Base-by-base conservation (phyloP, 192 early-diverging fungal species). In the Coemansia sp. region DNA sequence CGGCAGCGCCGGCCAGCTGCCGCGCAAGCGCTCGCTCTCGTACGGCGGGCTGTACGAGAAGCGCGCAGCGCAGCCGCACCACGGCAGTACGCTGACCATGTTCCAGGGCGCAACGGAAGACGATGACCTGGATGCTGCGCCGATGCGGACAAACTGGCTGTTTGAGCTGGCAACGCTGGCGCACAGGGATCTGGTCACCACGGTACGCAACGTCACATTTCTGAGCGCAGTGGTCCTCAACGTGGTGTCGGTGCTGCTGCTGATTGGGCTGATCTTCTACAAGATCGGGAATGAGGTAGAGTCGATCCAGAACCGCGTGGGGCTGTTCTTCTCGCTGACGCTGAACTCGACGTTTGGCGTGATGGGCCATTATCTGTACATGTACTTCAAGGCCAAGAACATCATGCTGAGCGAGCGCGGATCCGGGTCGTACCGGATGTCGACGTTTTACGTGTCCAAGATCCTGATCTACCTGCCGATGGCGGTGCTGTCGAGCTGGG, bases 371-470 rank as follows among this genome's bases (percentile, higher is more conserved):
- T 77, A 76, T n/a, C 77, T 82, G 21, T 76, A 69, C 41, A 67
- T 79, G n/a, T 85, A 84, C 70, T 79, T 72, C 54, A 70, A 80
- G 48, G 70, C 86, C 61, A 79, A 83, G 40, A 76, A 76, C 58
- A 87, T 87, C 65, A 85, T 90, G 78, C 66, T 84, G 15, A 85
- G 83, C 42, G 91, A 92, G 69, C 85, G 90, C 18, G 87, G 87
- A 32, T 76, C 84, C 11, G 87, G 89, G 7, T 85, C 86, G 8
- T 92, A 90, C 82, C 79, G 91, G 23, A 77, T 86, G 61, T 84
- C 84, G 32, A 78, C 88, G 39, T 89, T 84, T 45, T 90, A 84
- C 53, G 60, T 90, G 43, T 78, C 89, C 48, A 90, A 90, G 70
- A 57, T 89, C 47, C 44, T 88, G 15, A 83, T 86, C 15, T 82